Percentiles rank a stretch among this genome's conserved stretches.
These are phyloP conservation scores for Plenodomus lindquistii DNA, from an alignment of 2,329 filamentous ascomycete species.

Conservation along the genomic window DNA sequence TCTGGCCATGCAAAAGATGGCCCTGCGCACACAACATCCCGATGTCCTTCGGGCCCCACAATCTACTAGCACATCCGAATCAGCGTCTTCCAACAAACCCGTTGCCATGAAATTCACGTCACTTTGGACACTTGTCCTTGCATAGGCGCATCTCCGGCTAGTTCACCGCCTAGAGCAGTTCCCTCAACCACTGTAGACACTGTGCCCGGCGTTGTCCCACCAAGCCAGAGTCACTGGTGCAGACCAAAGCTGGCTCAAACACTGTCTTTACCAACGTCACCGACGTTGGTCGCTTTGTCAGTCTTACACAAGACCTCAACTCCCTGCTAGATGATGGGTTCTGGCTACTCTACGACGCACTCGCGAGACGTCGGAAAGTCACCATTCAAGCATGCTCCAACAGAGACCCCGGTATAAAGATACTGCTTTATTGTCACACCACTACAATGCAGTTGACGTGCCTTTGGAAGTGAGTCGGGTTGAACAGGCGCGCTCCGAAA, in stretches of 20 bases:
- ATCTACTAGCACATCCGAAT: background rate
- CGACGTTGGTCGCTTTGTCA: constrained; percentile 15
- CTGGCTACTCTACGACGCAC: constrained; percentile 3
- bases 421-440: background rate
- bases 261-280: constrained; percentile 23
- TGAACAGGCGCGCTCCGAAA: constrained; percentile 10
- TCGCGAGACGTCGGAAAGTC: constrained; percentile 7
- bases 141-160: constrained; percentile 10
- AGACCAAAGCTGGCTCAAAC: constrained; percentile 25
- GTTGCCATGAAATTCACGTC: background rate
- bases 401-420: background rate
- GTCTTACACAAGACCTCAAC: too few relatives aligned
- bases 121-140: constrained; percentile 6
- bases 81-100: background rate
- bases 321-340: too few relatives aligned
- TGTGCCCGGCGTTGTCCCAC: constrained; percentile 32
- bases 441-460: constrained; percentile 7
- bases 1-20: background rate
- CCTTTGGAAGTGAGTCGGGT: constrained; percentile 8
- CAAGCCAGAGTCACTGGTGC: constrained; percentile 29
- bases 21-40: background rate
- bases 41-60: background rate
- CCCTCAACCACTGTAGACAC: constrained; percentile 9
- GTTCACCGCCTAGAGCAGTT: constrained; percentile 12
- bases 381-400: constrained; percentile 1